A percentile compares a stretch with the other conserved stretches of the same genome.
Conservation (phyloP, 192 early-diverging fungal species). For the Mortierella hygrophila region DNA sequence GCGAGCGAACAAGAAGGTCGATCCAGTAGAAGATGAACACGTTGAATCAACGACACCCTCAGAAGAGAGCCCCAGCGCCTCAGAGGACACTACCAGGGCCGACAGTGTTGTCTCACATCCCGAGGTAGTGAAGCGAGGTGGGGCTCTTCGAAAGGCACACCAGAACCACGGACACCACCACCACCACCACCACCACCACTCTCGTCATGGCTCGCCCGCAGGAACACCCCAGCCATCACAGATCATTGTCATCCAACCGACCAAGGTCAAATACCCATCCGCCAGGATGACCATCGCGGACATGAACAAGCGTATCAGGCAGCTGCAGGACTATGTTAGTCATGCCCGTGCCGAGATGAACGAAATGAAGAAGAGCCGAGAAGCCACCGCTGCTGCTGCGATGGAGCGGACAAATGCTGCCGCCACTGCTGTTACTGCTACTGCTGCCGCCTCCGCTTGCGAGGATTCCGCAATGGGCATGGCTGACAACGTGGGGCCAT, state of each 20-base stretch:
- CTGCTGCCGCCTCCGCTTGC: neutral
- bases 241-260: conserved; percentile 46
- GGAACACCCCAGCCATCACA: conserved; percentile 42
- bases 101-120: neutral
- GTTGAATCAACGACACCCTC: neutral
- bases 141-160: neutral
- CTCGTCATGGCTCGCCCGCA: conserved; percentile 10
- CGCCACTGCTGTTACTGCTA: neutral
- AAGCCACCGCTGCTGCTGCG: neutral
- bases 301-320: conserved; percentile 76
- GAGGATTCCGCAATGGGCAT: neutral
- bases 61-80: neutral
- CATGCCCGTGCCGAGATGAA: conserved; percentile 61
- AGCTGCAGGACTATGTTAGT: conserved; percentile 70
- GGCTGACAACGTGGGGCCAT: neutral
- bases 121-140: neutral
- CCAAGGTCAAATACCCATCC: conserved; percentile 67
- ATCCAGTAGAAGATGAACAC: neutral
- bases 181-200: neutral
- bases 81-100: neutral
- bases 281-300: conserved; percentile 66
- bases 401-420: neutral
- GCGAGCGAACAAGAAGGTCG: neutral
- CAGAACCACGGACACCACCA: neutral
- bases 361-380: conserved; percentile 18